Evolutionary conservation across 805 yeast species (phyloP).

Genomic region (Jamesozyma jinghongensis): DNA sequence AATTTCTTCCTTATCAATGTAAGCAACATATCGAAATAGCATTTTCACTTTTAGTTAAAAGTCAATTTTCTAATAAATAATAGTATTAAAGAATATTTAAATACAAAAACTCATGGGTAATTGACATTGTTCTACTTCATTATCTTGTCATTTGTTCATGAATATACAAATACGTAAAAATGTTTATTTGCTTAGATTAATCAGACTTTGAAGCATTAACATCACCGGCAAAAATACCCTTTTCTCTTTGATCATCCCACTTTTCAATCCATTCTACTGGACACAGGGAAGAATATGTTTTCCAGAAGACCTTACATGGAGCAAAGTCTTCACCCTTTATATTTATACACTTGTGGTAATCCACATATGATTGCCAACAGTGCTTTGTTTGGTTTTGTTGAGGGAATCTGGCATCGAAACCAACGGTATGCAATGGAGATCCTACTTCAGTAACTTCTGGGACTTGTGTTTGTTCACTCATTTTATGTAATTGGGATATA

Average conservation of each 20-base stretch:
- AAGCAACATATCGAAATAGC: no score
- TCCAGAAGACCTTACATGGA: conserved; percentile 92
- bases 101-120: no score
- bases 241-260: conserved; percentile 80
- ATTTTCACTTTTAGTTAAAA: no score
- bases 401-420: conserved; percentile 92
- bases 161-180: no score
- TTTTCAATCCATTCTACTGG: conserved; percentile 77
- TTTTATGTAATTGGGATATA: not conserved
- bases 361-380: conserved; percentile 97
- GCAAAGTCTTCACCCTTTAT: conserved; percentile 98
- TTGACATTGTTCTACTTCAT: no score
- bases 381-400: conserved; percentile 96
- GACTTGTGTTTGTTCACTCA: conserved; percentile 6
- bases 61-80: no score
- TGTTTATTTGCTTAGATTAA: no score
- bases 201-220: conserved; percentile 16
- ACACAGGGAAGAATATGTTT: conserved; percentile 79
- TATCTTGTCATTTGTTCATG: no score
- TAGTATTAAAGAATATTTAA: no score
- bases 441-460: conserved; percentile 22
- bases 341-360: conserved; percentile 93
- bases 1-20: no score
- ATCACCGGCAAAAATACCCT: conserved; percentile 48
- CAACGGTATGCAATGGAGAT: conserved; percentile 51